Base-by-base conservation (phyloP, 495 filamentous ascomycete genomes). In the Neurospora sp. region DNA sequence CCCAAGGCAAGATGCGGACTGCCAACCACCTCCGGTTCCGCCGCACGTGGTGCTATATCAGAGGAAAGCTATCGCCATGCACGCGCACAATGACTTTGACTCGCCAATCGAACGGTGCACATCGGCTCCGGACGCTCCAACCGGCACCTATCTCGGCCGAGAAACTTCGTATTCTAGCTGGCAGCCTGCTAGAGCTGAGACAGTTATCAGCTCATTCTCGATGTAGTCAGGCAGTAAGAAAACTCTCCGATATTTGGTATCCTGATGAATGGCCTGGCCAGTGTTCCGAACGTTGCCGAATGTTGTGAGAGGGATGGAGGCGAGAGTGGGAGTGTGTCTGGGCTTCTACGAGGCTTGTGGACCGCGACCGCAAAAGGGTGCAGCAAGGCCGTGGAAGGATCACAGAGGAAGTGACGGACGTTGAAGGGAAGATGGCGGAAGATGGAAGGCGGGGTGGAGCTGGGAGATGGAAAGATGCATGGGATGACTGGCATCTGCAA, bases 271-370 rank as follows among this genome's bases (percentile, higher is more conserved):
- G 1, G 7, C 8, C 42, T 3, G 3, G 3, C 3, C 42, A 9
- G 7, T 45, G 8, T 45, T 45, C 3, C n/a, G 42, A 20, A 0
- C 3, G 18, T 20, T 20, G 18, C 0, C 8, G 8, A n/a, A 45
- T 44, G 8, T 44, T n/a, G 2, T 44, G 42, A 9, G 42, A 9
- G 42, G 8, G 4, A 53, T 0, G n/a, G 45, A 53, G 45, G 3
- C 0, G 20, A 22, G 45, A 22, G n/a, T 22, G 9, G 9, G n/a
- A 53, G 0, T 53, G 9, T 12, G 9, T 5, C 0, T 5, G 20
- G 0, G n/a, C 4, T 22, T 0, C 45, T 10, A 1, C 9, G n/a
- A 5, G 20, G 9, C 1, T 48, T 48, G n/a, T n/a, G 0, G n/a
- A 22, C 9, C 3, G n/a, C n/a, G n/a, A 45, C 42, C 4, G 1